Base-by-base conservation (phyloP, 2,329 filamentous ascomycete genomes). In the Monosporascus sp. region DNA sequence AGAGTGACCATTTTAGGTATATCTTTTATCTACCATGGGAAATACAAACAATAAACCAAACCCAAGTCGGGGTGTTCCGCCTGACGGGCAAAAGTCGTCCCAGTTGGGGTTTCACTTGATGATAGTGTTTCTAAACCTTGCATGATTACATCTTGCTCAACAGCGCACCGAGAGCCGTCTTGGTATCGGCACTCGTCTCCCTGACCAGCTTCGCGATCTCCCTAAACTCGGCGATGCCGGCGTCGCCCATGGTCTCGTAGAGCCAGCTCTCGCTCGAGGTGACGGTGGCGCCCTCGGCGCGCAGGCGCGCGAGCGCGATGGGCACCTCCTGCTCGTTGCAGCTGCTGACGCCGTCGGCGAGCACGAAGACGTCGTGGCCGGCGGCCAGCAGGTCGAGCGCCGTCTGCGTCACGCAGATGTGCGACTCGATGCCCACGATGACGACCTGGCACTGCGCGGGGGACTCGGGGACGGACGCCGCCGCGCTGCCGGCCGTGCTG, bases 381-480 rank as follows among this genome's bases (percentile, higher is more conserved):
- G 80, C 79, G 22, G 77, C 76, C 44, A 94, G 75, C 48, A 96
- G 75, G 74, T 97, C 93, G 43, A 97, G 78, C 17, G 90, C 84
- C 43, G 93, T 97, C 78, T 97, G 93, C 56, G 90, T 92, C 31
- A 97, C 85, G 76, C 93, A 97, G 68, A 97, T 94, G 73, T 97
- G 93, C 41, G 84, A 83, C 73, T 97, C 93, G 67, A 97, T 96
- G 38, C 93, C 93, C 17, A 96, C 87, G 58, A 97, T 84, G 52
- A 90, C 87, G 51, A 91, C 81, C 63, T 86, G 81, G 22, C 82
- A 73, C 1, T 71, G 57, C 20, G 72, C 62, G 46, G 63, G 36
- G 57, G 72, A 61, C 7, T 64, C 48, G 3, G 60, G 36, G 31
- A 58, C 43, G 7, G 66, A 58, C 0, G 69, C 48, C 5, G 63